Conservation (phyloP, 495 filamentous ascomycete species). For the Podospora pseudopauciseta region DNA sequence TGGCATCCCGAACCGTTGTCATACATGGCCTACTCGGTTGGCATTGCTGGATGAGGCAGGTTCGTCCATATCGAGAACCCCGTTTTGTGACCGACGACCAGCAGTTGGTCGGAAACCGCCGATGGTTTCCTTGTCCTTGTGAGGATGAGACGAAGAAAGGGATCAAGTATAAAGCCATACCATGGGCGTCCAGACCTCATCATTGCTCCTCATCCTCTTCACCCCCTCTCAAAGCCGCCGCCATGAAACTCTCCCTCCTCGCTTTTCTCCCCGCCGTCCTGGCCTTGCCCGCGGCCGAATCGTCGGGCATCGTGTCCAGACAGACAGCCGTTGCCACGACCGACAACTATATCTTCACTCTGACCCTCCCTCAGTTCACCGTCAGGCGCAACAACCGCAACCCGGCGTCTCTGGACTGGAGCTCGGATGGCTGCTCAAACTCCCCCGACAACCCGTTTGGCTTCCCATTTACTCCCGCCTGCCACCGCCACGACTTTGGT, state of each 20-base stretch:
- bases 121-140: not conserved
- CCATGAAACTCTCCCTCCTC: constrained; percentile 34
- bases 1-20: not conserved
- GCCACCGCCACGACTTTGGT: constrained; percentile 50
- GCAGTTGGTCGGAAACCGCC: constrained; percentile 6
- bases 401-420: constrained; percentile 40
- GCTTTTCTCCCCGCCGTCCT: constrained; percentile 18
- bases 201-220: constrained; percentile 6
- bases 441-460: constrained; percentile 45
- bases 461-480: constrained; percentile 42
- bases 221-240: constrained; percentile 12
- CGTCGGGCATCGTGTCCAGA: constrained; percentile 7
- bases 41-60: constrained; percentile 18
- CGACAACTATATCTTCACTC: constrained; percentile 36
- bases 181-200: not conserved
- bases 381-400: constrained; percentile 27
- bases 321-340: constrained; percentile 25
- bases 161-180: not conserved
- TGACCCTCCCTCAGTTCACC: constrained; percentile 33
- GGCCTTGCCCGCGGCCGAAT: not conserved
- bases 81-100: not conserved
- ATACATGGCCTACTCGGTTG: constrained; percentile 7
- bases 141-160: not conserved
- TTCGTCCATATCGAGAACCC: not conserved
- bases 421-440: constrained; percentile 40